A percentile compares a stretch with the other conserved stretches of the same genome.
phyloP scores from a whole-genome alignment of 2,329 filamentous ascomycete genomes.

The Sclerotinia sclerotiorum region DNA sequence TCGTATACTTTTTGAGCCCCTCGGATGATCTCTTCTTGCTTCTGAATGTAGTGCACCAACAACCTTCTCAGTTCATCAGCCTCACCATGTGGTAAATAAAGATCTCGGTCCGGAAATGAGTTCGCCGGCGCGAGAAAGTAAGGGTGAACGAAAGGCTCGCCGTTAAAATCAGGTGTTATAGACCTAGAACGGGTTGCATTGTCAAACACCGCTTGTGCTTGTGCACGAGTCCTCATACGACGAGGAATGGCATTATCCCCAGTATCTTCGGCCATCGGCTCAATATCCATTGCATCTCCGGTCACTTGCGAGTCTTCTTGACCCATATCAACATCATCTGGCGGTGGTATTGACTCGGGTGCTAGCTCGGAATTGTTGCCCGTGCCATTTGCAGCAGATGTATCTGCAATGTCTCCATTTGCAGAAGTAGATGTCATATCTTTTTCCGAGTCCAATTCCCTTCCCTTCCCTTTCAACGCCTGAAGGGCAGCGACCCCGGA shows the following conservation, averaged over 20 bases:
- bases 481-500: conserved; percentile 1
- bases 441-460: conserved; percentile 1
- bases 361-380: background rate
- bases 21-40: conserved; percentile 80
- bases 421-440: background rate
- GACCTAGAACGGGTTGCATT: conserved; percentile 41
- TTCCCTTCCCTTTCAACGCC: conserved; percentile 13
- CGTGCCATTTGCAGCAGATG: background rate
- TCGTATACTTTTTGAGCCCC: conserved; percentile 66
- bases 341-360: background rate
- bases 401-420: background rate
- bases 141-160: conserved; percentile 65
- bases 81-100: conserved; percentile 70
- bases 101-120: conserved; percentile 65
- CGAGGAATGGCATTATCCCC: conserved; percentile 47
- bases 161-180: conserved; percentile 46
- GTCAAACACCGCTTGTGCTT: conserved; percentile 47
- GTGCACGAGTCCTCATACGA: conserved; percentile 56
- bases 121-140: conserved; percentile 67
- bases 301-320: conserved; percentile 17
- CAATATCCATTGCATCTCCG: conserved; percentile 16
- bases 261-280: conserved; percentile 40
- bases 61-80: conserved; percentile 76
- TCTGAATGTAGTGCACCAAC: conserved; percentile 76
- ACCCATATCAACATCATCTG: conserved; percentile 25